These are phyloP conservation scores for Xylaria sp. DNA, from an alignment of 2,329 filamentous ascomycete species.

Conservation along the genomic window DNA sequence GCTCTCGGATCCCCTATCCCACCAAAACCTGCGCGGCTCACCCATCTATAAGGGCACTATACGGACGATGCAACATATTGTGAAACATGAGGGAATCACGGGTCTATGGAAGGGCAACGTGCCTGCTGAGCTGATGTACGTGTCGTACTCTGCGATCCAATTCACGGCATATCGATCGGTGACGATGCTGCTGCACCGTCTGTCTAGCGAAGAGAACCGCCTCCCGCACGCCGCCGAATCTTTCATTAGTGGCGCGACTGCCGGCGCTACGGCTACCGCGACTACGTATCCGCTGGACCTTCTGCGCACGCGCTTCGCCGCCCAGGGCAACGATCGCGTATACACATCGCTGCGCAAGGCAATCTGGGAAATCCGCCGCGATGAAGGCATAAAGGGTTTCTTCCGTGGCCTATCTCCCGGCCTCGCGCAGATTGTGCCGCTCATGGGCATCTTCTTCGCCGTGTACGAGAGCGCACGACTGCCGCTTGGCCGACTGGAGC, in stretches of 20 bases:
- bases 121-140: conserved; percentile 92
- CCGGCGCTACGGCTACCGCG: conserved; percentile 84
- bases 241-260: conserved; percentile 84
- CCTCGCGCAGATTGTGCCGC: conserved; percentile 88
- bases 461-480: conserved; percentile 82
- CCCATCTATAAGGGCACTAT: conserved; percentile 79
- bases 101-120: conserved; percentile 98
- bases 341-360: conserved; percentile 78
- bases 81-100: conserved; percentile 82
- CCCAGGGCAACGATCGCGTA: conserved; percentile 83
- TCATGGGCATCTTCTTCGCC: conserved; percentile 97
- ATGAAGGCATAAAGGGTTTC: conserved; percentile 83
- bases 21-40: conserved; percentile 59
- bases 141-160: conserved; percentile 89
- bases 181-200: conserved; percentile 72
- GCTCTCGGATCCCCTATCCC: conserved; percentile 76
- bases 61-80: conserved; percentile 79
- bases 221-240: conserved; percentile 77
- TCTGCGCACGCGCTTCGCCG: conserved; percentile 94
- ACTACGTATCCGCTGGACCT: conserved; percentile 93
- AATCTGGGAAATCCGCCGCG: conserved; percentile 74
- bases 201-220: conserved; percentile 51
- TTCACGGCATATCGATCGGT: conserved; percentile 88
- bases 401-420: conserved; percentile 88
- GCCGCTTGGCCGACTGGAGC: conserved; percentile 63